A percentile compares a stretch with the other conserved stretches of the same genome.
These are phyloP conservation scores for Paracoccidioides lutzii DNA, from an alignment of 2,329 filamentous ascomycete genomes.

Conservation along the genomic window DNA sequence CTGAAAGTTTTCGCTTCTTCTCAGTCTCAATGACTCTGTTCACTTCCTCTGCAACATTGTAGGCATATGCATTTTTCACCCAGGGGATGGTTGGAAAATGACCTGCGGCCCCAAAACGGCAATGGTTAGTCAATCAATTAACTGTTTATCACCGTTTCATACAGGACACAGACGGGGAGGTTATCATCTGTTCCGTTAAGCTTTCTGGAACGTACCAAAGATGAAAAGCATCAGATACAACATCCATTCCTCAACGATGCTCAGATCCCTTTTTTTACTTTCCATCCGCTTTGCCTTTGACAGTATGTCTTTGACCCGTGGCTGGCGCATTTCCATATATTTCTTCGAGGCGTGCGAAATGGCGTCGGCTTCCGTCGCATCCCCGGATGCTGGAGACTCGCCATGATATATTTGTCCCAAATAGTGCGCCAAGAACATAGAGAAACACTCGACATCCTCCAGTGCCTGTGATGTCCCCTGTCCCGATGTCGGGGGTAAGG, in stretches of 20 bases:
- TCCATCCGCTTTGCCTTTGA: conserved; percentile 22
- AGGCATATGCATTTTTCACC: conserved; percentile 5
- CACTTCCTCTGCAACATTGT: conserved; percentile 11
- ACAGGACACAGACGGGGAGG: not conserved
- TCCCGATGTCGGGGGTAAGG: conserved; percentile 41
- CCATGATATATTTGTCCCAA: conserved; percentile 10
- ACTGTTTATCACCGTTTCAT: not conserved
- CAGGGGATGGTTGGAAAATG: conserved; percentile 8
- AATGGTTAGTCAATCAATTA: not conserved
- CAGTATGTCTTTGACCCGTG: conserved; percentile 23
- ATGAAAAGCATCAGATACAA: conserved; percentile 29
- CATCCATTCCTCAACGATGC: conserved; percentile 22
- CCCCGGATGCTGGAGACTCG: not conserved
- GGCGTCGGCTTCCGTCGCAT: conserved; percentile 10
- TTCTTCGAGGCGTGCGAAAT: conserved; percentile 19
- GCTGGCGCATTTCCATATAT: conserved; percentile 25
- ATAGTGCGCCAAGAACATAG: conserved; percentile 28
- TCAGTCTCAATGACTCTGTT: conserved; percentile 3
- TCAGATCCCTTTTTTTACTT: conserved; percentile 23
- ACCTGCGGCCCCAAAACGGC: conserved; percentile 1
- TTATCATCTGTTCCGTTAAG: not conserved
- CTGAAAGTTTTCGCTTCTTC: not conserved
- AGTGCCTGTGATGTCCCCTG: conserved; percentile 45
- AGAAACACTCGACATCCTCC: conserved; percentile 41
- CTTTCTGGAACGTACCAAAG: conserved; percentile 16